Percentiles rank a stretch among this genome's conserved stretches.
phyloP scores from a whole-genome alignment of 345 rosid species.

The Salix brachista region DNA sequence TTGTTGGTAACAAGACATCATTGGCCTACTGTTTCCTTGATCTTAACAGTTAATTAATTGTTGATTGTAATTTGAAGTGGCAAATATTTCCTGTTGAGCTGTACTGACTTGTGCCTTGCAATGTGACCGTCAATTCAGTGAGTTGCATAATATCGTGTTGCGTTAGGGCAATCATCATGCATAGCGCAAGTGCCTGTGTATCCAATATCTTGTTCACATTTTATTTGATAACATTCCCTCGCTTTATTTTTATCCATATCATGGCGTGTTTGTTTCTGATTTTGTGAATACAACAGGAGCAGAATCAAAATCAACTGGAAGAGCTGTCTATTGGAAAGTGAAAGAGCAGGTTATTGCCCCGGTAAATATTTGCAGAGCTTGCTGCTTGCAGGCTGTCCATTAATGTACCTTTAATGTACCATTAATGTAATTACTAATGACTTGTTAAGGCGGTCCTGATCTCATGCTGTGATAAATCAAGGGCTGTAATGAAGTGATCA shows the following conservation, averaged over 20 bases:
- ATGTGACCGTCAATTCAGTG: background rate
- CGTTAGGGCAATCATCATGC: background rate
- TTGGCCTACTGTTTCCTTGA: background rate
- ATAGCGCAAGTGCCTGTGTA: background rate
- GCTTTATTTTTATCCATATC: background rate
- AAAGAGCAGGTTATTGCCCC: background rate
- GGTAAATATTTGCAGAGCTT: background rate
- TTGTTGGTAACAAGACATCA: background rate
- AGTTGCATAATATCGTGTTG: background rate
- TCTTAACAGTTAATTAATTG: background rate
- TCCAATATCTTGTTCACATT: background rate
- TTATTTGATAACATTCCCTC: background rate
- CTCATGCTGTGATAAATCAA: too few relatives aligned
- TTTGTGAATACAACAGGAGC: constrained; percentile 18
- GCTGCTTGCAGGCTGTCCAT: background rate
- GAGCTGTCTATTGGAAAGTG: constrained; percentile 3
- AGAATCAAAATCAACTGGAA: constrained; percentile 18
- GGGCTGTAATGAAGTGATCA: background rate
- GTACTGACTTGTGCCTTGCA: background rate
- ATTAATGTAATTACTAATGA: background rate
- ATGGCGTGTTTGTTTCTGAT: background rate
- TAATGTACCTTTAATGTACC: background rate
- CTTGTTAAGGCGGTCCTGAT: background rate
- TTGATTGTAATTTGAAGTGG: background rate
- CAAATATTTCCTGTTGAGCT: background rate